Percentiles rank a stretch among this genome's conserved stretches.
Conservation (phyloP, 371 early-diverging fungal species). For the Circinella minor region DNA sequence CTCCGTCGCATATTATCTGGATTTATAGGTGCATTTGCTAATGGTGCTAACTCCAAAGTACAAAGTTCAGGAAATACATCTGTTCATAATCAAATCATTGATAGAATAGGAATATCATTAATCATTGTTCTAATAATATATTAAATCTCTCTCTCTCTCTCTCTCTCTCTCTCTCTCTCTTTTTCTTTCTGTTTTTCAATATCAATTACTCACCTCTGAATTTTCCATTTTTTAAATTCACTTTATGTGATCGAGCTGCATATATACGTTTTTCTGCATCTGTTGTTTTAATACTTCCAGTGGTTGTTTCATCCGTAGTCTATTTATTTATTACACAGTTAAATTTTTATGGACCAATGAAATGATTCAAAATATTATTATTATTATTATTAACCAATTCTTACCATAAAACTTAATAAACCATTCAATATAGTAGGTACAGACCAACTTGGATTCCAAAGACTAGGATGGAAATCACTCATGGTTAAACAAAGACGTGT, state of each 20-base stretch:
- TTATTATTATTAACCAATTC: background rate
- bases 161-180: background rate
- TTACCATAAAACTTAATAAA: slow-evolving; percentile 93
- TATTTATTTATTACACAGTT: slow-evolving; percentile 14
- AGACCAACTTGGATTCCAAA: slow-evolving; percentile 98
- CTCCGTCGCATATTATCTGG: slow-evolving; percentile 16
- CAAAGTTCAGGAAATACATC: slow-evolving; percentile 84
- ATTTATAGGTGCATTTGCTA: slow-evolving; percentile 37
- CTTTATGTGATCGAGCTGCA: slow-evolving; percentile 79
- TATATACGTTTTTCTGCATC: slow-evolving; percentile 75
- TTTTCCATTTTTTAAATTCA: slow-evolving; percentile 73
- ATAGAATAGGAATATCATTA: too few species aligned
- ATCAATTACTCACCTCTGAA: slow-evolving; percentile 69
- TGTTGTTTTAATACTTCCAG: slow-evolving; percentile 88
- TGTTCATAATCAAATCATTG: slow-evolving; percentile 18
- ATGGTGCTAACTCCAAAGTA: slow-evolving; percentile 54
- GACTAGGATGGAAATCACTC: slow-evolving; percentile 93
- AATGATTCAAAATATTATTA: too few species aligned
- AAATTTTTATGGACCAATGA: too few species aligned
- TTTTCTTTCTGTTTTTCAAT: background rate
- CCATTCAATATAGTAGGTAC: slow-evolving; percentile 95
- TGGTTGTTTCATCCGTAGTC: slow-evolving; percentile 87
- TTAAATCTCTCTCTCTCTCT: too few species aligned
- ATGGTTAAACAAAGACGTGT: slow-evolving; percentile 92
- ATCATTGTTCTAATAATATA: too few species aligned